phyloP scores from a whole-genome alignment of 768 basidiomycete species.

The Filobasidium wieringae region DNA sequence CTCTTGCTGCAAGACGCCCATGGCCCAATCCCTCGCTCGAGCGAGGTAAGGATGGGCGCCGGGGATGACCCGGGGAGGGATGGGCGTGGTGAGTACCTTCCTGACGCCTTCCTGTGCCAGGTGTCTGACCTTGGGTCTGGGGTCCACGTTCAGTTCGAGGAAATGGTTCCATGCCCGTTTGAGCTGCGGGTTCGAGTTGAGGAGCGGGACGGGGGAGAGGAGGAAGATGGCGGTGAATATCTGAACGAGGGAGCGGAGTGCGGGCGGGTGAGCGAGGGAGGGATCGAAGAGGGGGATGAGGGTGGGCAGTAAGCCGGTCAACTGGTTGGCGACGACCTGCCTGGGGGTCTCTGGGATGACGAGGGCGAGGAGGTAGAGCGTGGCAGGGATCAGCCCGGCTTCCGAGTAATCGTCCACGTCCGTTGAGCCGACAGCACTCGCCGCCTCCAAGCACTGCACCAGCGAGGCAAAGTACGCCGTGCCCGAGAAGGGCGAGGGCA shows the following conservation, averaged over 20 bases:
- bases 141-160: constrained; percentile 70
- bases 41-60: constrained; percentile 72
- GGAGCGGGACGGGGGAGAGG: constrained; percentile 58
- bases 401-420: constrained; percentile 45
- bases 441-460: constrained; percentile 31
- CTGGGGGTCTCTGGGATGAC: constrained; percentile 63
- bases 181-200: constrained; percentile 49
- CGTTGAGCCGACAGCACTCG: constrained; percentile 43
- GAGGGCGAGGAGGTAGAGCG: constrained; percentile 69
- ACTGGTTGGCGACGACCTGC: constrained; percentile 68
- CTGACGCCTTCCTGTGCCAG: constrained; percentile 75
- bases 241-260: constrained; percentile 69
- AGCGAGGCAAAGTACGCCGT: constrained; percentile 89
- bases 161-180: constrained; percentile 77
- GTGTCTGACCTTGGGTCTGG: constrained; percentile 85
- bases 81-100: constrained; percentile 63
- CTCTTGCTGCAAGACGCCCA: constrained; percentile 55
- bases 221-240: constrained; percentile 59
- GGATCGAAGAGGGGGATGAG: constrained; percentile 68
- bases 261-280: constrained; percentile 52
- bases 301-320: constrained; percentile 57
- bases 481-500: constrained; percentile 50
- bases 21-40: constrained; percentile 67
- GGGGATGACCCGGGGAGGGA: constrained; percentile 52
- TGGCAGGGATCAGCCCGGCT: constrained; percentile 67